Conservation (phyloP, 2,329 filamentous ascomycete species). For the Teratosphaeria epicoccoides region DNA sequence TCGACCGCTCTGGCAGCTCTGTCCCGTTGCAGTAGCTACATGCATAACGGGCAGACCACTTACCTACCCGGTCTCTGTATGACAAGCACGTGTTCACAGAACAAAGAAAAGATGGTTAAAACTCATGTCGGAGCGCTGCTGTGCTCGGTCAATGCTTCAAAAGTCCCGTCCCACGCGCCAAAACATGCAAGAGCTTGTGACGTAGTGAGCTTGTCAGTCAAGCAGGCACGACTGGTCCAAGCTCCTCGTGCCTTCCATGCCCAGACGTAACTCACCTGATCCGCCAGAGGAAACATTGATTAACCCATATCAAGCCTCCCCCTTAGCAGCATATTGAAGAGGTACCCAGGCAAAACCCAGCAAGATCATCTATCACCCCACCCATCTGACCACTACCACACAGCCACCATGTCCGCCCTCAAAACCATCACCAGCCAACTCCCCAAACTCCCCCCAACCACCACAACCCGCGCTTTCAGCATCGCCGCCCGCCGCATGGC, state of each 20-base stretch:
- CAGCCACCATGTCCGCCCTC: constrained; percentile 18
- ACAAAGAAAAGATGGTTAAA: neutral
- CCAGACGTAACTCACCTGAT: neutral
- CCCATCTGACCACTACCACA: neutral
- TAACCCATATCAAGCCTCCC: neutral
- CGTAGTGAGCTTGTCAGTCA: neutral
- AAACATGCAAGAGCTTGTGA: neutral
- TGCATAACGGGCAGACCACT: no score
- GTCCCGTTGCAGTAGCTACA: no score
- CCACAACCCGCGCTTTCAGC: constrained; percentile 30
- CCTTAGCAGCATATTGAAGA: no score
- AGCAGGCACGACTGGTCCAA: neutral
- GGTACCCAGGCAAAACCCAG: neutral
- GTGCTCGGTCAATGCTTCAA: neutral
- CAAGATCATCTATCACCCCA: neutral
- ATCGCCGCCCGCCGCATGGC: constrained; percentile 33
- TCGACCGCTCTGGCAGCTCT: no score
- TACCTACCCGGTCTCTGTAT: neutral
- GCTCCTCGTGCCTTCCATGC: neutral
- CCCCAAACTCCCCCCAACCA: constrained; percentile 27
- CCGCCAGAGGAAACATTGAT: neutral
- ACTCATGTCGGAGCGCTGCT: neutral
- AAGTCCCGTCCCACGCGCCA: neutral
- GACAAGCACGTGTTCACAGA: neutral
- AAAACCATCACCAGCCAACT: constrained; percentile 29